phyloP scores from a whole-genome alignment of 2,329 filamentous ascomycete genomes.

The Arthrobotrys pseudoclavata region DNA sequence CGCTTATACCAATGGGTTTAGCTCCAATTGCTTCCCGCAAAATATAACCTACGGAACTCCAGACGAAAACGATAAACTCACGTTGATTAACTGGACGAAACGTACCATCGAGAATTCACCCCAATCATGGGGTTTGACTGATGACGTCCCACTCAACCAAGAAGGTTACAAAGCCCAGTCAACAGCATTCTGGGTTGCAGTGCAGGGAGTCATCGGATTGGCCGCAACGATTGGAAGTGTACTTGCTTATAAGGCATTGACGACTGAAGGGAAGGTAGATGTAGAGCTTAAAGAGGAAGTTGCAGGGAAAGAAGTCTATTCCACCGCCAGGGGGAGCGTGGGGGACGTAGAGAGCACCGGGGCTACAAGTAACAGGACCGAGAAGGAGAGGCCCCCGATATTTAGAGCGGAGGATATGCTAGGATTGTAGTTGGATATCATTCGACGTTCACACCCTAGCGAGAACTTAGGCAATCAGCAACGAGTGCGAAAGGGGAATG shows the following conservation, averaged over 20 bases:
- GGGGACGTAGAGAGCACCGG: constrained; percentile 1
- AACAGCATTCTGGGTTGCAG: constrained; percentile 32
- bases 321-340: constrained; percentile 1
- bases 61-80: constrained; percentile 27
- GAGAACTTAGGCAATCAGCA: neutral
- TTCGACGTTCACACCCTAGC: neutral
- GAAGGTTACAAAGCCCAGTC: constrained; percentile 19
- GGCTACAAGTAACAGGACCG: constrained; percentile 2
- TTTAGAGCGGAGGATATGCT: constrained; percentile 56
- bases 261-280: constrained; percentile 30
- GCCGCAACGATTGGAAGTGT: constrained; percentile 27
- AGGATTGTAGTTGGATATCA: neutral
- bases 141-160: constrained; percentile 34
- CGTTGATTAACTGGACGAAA: constrained; percentile 21
- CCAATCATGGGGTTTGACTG: constrained; percentile 7
- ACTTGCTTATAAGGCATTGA: constrained; percentile 32
- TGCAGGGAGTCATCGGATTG: constrained; percentile 32
- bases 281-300: constrained; percentile 33
- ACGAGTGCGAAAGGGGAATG: neutral
- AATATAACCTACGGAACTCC: neutral
- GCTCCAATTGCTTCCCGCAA: neutral
- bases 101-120: constrained; percentile 18
- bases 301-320: constrained; percentile 21
- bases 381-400: constrained; percentile 34
- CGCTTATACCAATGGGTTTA: constrained; percentile 67